phyloP scores from a whole-genome alignment of 2,329 filamentous ascomycete genomes.

The Furcasterigmium furcatum region DNA sequence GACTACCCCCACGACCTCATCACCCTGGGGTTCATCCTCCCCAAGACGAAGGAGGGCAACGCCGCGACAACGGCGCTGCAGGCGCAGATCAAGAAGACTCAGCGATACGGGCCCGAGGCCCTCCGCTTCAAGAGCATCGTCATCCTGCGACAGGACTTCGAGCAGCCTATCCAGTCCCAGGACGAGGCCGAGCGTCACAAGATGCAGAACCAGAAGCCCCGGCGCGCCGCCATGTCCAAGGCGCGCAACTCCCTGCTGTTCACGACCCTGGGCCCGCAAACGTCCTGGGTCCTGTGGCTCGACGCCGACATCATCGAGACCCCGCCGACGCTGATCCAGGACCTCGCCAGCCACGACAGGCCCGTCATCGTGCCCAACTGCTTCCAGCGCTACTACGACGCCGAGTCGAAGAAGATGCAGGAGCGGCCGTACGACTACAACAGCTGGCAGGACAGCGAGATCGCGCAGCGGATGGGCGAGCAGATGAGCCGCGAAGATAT shows the following conservation, averaged over 20 bases:
- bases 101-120: slow-evolving; percentile 70
- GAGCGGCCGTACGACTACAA: slow-evolving; percentile 95
- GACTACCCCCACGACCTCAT: slow-evolving; percentile 92
- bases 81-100: slow-evolving; percentile 79
- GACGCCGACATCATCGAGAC: slow-evolving; percentile 91
- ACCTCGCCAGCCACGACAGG: slow-evolving; percentile 83
- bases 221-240: slow-evolving; percentile 86
- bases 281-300: slow-evolving; percentile 96
- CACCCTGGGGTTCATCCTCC: slow-evolving; percentile 92
- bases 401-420: slow-evolving; percentile 63
- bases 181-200: slow-evolving; percentile 88
- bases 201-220: slow-evolving; percentile 81
- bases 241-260: slow-evolving; percentile 94
- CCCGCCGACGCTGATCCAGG: slow-evolving; percentile 80
- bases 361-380: slow-evolving; percentile 94
- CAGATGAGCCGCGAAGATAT: slow-evolving; percentile 91
- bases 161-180: slow-evolving; percentile 76
- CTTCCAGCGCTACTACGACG: slow-evolving; percentile 80
- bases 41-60: slow-evolving; percentile 90
- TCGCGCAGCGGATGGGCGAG: slow-evolving; percentile 69
- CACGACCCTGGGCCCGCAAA: slow-evolving; percentile 85
- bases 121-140: slow-evolving; percentile 89
- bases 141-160: slow-evolving; percentile 93
- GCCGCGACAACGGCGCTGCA: slow-evolving; percentile 79
- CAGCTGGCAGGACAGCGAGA: slow-evolving; percentile 89